A percentile compares a stretch with the other conserved stretches of the same genome.
Evolutionary conservation across 176 grass and related monocot species (phyloP).

Genomic region (Pharus latifolius): DNA sequence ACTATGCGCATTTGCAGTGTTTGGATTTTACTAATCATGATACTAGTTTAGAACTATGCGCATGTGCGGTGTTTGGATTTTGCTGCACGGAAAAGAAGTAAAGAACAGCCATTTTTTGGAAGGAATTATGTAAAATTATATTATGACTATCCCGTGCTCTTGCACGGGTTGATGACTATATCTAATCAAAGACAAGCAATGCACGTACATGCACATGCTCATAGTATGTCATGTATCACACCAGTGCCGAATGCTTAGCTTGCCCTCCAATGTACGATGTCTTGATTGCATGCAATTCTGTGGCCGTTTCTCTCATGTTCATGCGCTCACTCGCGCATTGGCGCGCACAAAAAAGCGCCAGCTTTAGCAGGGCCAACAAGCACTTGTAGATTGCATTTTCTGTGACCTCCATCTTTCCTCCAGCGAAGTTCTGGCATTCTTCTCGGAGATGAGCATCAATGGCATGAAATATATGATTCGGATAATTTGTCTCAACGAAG

Average conservation of each 20-base stretch:
- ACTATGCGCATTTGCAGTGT: too few species aligned
- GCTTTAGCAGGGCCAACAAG: not conserved
- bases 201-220: too few species aligned
- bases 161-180: too few species aligned
- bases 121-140: too few species aligned
- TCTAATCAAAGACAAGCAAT: too few species aligned
- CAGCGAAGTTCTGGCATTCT: not conserved
- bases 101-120: too few species aligned
- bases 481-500: not conserved
- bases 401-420: not conserved
- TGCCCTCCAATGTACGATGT: not conserved
- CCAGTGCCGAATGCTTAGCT: not conserved
- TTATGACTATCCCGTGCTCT: too few species aligned
- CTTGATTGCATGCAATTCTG: not conserved
- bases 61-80: too few species aligned
- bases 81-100: too few species aligned
- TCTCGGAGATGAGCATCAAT: not conserved
- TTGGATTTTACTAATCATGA: too few species aligned
- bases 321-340: not conserved
- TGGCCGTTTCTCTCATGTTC: constrained; percentile 1
- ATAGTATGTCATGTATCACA: too few species aligned
- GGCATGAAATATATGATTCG: not conserved
- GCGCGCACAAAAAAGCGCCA: constrained; percentile 1
- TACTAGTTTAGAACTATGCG: too few species aligned
- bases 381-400: not conserved